These are phyloP conservation scores for Selenicereus undatus DNA, from an alignment of 148 eudicot genomes.

Conservation along the genomic window DNA sequence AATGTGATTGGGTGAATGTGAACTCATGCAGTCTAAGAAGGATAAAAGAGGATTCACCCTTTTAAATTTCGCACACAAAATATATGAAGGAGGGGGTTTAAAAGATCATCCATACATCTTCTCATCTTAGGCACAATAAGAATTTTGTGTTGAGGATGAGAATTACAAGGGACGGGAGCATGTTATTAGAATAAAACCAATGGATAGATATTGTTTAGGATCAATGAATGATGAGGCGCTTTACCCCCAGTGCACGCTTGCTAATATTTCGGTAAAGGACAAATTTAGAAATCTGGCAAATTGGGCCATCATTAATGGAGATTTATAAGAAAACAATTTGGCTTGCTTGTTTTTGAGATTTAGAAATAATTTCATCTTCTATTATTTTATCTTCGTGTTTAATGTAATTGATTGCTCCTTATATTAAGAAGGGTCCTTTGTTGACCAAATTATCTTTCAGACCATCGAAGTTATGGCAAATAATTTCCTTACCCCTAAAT, in stretches of 20 bases:
- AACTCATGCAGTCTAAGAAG: background rate
- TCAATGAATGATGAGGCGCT: background rate
- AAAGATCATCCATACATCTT: slow-evolving; percentile 4
- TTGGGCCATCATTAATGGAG: background rate
- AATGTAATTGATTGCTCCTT: too few species aligned
- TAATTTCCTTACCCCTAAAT: too few species aligned
- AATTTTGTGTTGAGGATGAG: background rate
- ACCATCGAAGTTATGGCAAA: too few species aligned
- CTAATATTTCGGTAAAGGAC: background rate
- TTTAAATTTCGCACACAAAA: background rate
- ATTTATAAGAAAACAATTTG: background rate
- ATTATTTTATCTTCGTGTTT: too few species aligned
- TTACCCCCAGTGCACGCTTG: background rate
- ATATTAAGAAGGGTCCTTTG: too few species aligned
- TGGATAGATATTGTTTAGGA: background rate
- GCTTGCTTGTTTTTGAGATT: too few species aligned
- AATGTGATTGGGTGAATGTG: background rate
- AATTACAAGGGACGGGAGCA: too few species aligned
- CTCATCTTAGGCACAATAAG: background rate
- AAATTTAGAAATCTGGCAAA: background rate
- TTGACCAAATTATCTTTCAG: too few species aligned
- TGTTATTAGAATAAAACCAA: background rate
- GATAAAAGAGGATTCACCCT: slow-evolving; percentile 3
- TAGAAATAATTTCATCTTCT: too few species aligned
- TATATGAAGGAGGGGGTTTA: background rate